Base-by-base conservation (phyloP, 2,329 filamentous ascomycete genomes). In the Alternaria gaisen region DNA sequence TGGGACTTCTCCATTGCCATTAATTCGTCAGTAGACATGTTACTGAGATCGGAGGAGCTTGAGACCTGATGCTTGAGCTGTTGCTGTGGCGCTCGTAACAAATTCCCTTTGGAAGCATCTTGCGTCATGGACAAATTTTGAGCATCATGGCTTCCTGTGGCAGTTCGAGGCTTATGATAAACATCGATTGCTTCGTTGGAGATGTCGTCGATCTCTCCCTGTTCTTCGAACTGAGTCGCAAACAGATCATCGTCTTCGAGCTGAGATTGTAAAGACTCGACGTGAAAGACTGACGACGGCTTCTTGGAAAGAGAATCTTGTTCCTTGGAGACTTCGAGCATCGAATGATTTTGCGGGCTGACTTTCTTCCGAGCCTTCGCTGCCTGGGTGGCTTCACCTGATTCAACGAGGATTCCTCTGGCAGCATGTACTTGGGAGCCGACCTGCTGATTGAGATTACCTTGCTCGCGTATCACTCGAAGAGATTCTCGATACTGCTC, bases 321-420 rank as follows among this genome's bases (percentile, higher is more conserved):
- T 36, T 22, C n/a, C 30, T 58, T 6, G 11, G 26, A 16, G 12
- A 58, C 34, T 9, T 51, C 54, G 4, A 63, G 43, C 12, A 66
- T 52, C 2, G 66, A 65, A 7, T 60, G 55, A 18, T 67, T 69
- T 11, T 66, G 56, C 9, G 72, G 65, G 32, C 63, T 61, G 22
- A 72, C 61, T 30, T 67, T 73, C 58, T 69, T 74, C 50, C 64
- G 68, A 1, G 34, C 26, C 11, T 51, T 72, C 5, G 14, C 47
- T 11, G 11, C 16, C 12, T 24, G 53, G 26, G 28, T 28, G 28
- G 43, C 59, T n/a, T 43, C 65, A 18, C 18, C 40, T 47, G 36
- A 41, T 30, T 26, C 48, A 10, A 38, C 43, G 6, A 20, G n/a
- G 32, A 5, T 20, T 42, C 20, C 14, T 4, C 24, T 22, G 28